Base-by-base conservation (phyloP, 225 moss, liverwort and hornwort genomes). In the Climacium dendroides region DNA sequence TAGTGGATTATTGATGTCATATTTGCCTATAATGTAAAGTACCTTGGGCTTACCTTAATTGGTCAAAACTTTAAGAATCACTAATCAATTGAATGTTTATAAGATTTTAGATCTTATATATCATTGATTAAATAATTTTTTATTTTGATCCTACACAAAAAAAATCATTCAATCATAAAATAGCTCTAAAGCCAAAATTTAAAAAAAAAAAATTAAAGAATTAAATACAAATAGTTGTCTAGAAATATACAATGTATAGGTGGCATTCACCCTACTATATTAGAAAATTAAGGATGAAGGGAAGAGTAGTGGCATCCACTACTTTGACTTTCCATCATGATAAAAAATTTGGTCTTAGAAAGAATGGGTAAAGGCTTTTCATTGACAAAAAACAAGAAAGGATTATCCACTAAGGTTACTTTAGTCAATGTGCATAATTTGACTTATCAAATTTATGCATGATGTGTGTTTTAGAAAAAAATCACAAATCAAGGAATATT, bases 291-390 rank as follows among this genome's bases (percentile, higher is more conserved):
- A 65, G 35, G 6, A 10, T 65, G 10, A 10, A 65, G 1, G 19
- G 1, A 65, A 35, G 19, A 65, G 1, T 10, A 19, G 10, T 65
- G 35, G 35, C 19, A 19, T 65, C 5, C 18, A 34, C 19, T 3
- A 10, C 5, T 65, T 65, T 19, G 19, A 11, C 10, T 35, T 20
- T 35, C 11, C 1, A 19, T 19, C 5, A 19, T 65, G n/a, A 65
- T 35, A 5, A 0, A n/a, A 65, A n/a, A 19, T 6, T 65, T 65
- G 1, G 3, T 11, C 5, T 3, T 20, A 0, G 11, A 65, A 1
- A 35, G 2, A 37, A 67, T 67, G 67, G 12, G 12, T 67, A 2
- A 37, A 23, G 2, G 20, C 7, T 67, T 67, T 37, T 22, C 2
- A 11, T n/a, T 35, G n/a, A 65, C 4, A n/a, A n/a, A 19, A 65